Conservation (phyloP, 495 filamentous ascomycete species). For the Stereocaulon alpinum region DNA sequence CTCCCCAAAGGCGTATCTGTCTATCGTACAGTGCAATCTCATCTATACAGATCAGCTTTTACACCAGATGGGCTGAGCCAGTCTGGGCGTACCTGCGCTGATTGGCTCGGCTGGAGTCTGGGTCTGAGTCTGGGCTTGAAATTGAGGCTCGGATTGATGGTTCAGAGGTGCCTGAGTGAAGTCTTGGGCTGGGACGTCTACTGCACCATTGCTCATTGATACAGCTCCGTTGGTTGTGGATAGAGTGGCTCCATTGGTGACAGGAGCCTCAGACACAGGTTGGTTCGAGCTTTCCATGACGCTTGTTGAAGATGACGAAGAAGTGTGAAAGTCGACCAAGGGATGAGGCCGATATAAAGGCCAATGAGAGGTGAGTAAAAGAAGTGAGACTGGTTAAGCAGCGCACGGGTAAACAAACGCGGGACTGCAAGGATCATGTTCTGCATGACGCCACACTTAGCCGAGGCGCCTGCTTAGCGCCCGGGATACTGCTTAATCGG, state of each 20-base stretch:
- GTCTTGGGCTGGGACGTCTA: conserved; percentile 2
- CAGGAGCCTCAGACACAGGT: conserved; percentile 3
- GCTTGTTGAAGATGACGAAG: not conserved
- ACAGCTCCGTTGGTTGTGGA: conserved; percentile 2
- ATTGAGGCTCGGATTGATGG: not conserved
- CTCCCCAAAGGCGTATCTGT: conserved; percentile 96
- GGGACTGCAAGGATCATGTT: not conserved
- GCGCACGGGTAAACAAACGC: not conserved
- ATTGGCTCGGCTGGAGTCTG: conserved; percentile 35
- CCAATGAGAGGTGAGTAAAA: not conserved
- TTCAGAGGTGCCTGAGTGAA: not conserved
- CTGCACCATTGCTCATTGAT: not conserved
- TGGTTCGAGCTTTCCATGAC: not conserved
- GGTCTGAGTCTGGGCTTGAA: conserved; percentile 18
- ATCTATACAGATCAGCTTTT: conserved; percentile 41
- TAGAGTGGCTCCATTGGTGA: conserved; percentile 4
- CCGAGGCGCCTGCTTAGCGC: conserved; percentile 1
- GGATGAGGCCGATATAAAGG: not conserved
- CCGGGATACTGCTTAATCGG: not conserved
- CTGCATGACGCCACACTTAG: not conserved
- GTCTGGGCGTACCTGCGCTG: conserved; percentile 37
- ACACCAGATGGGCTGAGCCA: not conserved
- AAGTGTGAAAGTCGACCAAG: not conserved
- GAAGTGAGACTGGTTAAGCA: not conserved
- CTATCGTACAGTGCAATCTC: conserved; percentile 97